These are phyloP conservation scores for Neofusicoccum laricinum DNA, from an alignment of 2,329 filamentous ascomycete species.

Conservation along the genomic window DNA sequence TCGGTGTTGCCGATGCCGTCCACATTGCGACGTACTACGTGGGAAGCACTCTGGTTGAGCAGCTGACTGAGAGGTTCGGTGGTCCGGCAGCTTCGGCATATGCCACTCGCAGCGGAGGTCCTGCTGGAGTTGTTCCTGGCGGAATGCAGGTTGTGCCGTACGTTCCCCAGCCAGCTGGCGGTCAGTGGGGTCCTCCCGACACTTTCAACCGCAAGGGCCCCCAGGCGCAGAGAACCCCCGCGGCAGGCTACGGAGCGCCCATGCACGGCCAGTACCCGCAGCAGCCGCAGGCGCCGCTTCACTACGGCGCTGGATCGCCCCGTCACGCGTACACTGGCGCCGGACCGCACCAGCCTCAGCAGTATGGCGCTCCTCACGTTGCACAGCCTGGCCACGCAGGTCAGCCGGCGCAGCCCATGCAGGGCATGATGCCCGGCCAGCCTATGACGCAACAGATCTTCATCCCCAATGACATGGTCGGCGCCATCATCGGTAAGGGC, in stretches of 20 bases:
- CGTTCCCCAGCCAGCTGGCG: slow-evolving; percentile 85
- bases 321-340: slow-evolving; percentile 72
- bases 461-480: slow-evolving; percentile 99
- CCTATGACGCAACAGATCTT: slow-evolving; percentile 97
- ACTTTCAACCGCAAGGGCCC: slow-evolving; percentile 50
- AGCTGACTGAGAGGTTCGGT: slow-evolving; percentile 93
- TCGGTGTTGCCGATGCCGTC: slow-evolving; percentile 95
- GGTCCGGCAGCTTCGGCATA: slow-evolving; percentile 97
- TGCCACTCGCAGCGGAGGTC: slow-evolving; percentile 88
- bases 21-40: slow-evolving; percentile 99
- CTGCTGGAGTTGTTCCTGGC: slow-evolving; percentile 88
- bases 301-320: slow-evolving; percentile 72
- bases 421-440: slow-evolving; percentile 67
- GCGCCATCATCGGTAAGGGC: slow-evolving; percentile 97
- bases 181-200: slow-evolving; percentile 88
- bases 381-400: slow-evolving; percentile 59
- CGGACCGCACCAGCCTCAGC: slow-evolving; percentile 73
- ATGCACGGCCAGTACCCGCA: slow-evolving; percentile 63
- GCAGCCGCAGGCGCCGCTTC: slow-evolving; percentile 63
- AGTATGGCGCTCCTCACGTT: slow-evolving; percentile 56
- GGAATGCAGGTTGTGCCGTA: slow-evolving; percentile 99
- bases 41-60: slow-evolving; percentile 94
- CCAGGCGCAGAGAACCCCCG: slow-evolving; percentile 69
- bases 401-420: slow-evolving; percentile 72
- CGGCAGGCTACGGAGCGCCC: slow-evolving; percentile 64